Percentiles rank a stretch among this genome's conserved stretches.
Evolutionary conservation across 2,329 filamentous ascomycete species (phyloP).

Genomic region (Talaromyces marneffei): DNA sequence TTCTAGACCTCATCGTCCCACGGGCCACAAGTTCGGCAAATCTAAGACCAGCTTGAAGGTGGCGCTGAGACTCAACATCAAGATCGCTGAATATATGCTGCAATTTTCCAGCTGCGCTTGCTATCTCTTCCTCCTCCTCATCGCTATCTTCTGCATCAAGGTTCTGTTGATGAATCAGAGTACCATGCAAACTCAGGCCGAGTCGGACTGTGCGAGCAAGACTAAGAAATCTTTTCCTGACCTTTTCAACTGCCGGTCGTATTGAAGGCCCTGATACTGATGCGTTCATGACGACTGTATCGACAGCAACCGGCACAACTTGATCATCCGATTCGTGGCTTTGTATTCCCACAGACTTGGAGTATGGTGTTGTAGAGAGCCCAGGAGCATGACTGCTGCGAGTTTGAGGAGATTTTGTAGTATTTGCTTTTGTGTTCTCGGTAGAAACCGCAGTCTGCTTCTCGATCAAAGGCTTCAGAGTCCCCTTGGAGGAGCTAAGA

Average conservation of each 20-base stretch:
- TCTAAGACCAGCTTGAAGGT: conserved; percentile 37
- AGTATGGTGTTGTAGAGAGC: not conserved
- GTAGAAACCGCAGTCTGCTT: conserved; percentile 19
- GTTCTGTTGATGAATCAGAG: conserved; percentile 17
- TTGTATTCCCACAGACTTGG: not conserved
- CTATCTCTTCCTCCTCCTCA: conserved; percentile 17
- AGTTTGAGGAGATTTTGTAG: not conserved
- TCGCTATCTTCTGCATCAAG: not conserved
- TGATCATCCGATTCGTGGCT: conserved; percentile 4
- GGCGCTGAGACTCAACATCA: conserved; percentile 32
- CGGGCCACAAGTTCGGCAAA: conserved; percentile 41
- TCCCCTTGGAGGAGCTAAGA: conserved; percentile 22
- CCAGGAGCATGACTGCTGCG: not conserved
- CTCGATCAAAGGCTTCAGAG: conserved; percentile 25
- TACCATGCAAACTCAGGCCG: conserved; percentile 34
- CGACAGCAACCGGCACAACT: not conserved
- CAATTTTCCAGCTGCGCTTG: conserved; percentile 24
- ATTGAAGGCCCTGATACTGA: conserved; percentile 17
- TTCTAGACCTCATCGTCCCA: conserved; percentile 21
- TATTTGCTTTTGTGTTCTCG: not conserved
- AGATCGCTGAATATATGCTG: conserved; percentile 36
- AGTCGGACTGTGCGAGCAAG: conserved; percentile 32
- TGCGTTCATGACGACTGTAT: not conserved
- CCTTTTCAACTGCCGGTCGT: conserved; percentile 15
- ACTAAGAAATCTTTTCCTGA: conserved; percentile 20